phyloP scores from a whole-genome alignment of 2,329 filamentous ascomycete genomes.

The Alternaria sp. region DNA sequence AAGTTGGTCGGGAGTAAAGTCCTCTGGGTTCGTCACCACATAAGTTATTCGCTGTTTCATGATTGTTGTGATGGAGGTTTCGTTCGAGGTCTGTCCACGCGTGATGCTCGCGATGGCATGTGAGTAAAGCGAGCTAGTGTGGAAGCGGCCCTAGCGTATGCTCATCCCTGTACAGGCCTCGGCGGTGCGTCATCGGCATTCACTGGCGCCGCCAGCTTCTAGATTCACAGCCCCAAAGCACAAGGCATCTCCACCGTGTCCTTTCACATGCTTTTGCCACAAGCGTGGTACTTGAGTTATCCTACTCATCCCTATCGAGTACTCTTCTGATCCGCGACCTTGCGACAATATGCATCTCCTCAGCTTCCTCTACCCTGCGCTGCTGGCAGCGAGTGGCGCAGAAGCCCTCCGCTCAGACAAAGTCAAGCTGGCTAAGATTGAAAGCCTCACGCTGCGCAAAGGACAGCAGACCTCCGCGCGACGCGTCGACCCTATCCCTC shows the following conservation, averaged over 20 bases:
- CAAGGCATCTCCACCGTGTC: conserved; percentile 31
- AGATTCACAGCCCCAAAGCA: conserved; percentile 19
- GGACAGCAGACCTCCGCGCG: conserved; percentile 74
- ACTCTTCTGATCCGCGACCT: neutral
- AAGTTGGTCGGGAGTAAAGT: conserved; percentile 69
- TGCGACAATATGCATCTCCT: conserved; percentile 37
- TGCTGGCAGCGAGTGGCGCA: conserved; percentile 40
- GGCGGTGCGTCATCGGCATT: conserved; percentile 12
- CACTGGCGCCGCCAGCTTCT: conserved; percentile 13
- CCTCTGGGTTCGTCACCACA: conserved; percentile 69
- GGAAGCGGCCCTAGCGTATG: neutral
- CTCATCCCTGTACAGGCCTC: neutral
- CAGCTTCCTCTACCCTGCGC: conserved; percentile 38
- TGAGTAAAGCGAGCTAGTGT: neutral
- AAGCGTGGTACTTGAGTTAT: conserved; percentile 1
- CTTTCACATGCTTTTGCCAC: conserved; percentile 32
- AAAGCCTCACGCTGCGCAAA: conserved; percentile 77
- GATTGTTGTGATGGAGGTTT: conserved; percentile 13
- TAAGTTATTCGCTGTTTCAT: conserved; percentile 82
- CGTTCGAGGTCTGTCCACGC: neutral
- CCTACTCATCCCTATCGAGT: neutral
- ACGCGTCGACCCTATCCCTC: conserved; percentile 75
- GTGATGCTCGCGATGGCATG: conserved; percentile 8
- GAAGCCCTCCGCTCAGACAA: conserved; percentile 50
- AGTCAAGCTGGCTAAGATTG: conserved; percentile 70